Conservation (phyloP, 805 yeast species). For the Saccharomycopsis fodiens region DNA sequence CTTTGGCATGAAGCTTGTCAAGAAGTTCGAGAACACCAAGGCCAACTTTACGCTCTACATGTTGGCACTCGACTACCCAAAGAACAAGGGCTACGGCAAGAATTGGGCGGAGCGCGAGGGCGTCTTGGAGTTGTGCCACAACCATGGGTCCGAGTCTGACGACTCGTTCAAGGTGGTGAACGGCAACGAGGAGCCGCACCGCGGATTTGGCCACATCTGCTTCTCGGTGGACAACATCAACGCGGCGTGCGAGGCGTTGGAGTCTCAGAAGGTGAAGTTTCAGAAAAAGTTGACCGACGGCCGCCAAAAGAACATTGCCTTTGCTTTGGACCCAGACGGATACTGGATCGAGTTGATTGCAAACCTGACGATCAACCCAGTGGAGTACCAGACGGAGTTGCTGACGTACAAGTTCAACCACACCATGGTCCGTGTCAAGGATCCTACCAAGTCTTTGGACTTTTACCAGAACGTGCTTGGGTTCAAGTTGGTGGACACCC, state of each 20-base stretch:
- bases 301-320: conserved; percentile 87
- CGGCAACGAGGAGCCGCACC: conserved; percentile 77
- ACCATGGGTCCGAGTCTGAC: conserved; percentile 63
- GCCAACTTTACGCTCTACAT: conserved; percentile 60
- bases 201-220: conserved; percentile 95
- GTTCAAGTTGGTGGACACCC: conserved; percentile 57
- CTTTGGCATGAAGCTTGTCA: conserved; percentile 65
- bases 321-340: conserved; percentile 91
- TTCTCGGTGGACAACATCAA: conserved; percentile 76
- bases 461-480: conserved; percentile 81
- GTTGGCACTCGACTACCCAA: conserved; percentile 44
- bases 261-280: conserved; percentile 59
- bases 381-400: conserved; percentile 32
- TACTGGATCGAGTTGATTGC: conserved; percentile 92
- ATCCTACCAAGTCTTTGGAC: conserved; percentile 63
- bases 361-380: conserved; percentile 38
- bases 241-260: conserved; percentile 47
- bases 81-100: conserved; percentile 22
- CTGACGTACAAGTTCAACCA: conserved; percentile 62
- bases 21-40: conserved; percentile 43
- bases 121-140: conserved; percentile 75
- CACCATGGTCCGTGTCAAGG: conserved; percentile 88
- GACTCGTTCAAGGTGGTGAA: conserved; percentile 51
- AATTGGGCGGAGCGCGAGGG: conserved; percentile 49
- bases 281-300: conserved; percentile 85